Evolutionary conservation across 306 rosid species (phyloP).

Genomic region (Erythrophleum fordii): DNA sequence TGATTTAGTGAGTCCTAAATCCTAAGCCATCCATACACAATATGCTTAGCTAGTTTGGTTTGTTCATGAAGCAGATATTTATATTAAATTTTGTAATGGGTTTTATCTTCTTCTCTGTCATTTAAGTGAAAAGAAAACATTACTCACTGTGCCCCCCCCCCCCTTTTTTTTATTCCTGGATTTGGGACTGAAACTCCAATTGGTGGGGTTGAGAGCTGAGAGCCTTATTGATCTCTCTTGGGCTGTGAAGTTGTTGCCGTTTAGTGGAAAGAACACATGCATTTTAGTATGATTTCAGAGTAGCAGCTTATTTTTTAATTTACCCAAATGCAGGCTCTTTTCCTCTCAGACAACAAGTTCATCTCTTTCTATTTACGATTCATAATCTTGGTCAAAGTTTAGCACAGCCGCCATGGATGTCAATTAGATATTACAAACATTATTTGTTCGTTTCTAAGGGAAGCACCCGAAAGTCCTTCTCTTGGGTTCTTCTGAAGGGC

Average conservation of each 20-base stretch:
- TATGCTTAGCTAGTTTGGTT: background rate
- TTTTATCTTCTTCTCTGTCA: no score
- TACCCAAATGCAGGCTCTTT: background rate
- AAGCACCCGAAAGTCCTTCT: no score
- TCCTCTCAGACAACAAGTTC: background rate
- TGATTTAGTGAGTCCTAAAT: background rate
- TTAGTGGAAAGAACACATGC: no score
- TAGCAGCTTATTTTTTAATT: background rate
- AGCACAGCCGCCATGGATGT: background rate
- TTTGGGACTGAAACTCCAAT: background rate
- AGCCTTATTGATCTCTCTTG: no score
- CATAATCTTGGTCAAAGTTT: background rate
- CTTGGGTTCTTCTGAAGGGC: no score
- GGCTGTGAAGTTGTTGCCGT: no score
- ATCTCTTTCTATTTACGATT: background rate
- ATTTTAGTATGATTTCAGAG: constrained; percentile 26
- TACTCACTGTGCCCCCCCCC: background rate
- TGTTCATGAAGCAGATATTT: background rate
- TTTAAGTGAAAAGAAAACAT: background rate
- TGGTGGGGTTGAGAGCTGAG: background rate
- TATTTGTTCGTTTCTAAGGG: no score
- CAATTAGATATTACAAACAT: no score
- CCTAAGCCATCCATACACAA: background rate
- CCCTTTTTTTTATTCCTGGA: constrained; percentile 1
- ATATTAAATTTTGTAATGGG: no score